Conservation (phyloP, 192 early-diverging fungal genomes). For the Chytriomyces sp. region DNA sequence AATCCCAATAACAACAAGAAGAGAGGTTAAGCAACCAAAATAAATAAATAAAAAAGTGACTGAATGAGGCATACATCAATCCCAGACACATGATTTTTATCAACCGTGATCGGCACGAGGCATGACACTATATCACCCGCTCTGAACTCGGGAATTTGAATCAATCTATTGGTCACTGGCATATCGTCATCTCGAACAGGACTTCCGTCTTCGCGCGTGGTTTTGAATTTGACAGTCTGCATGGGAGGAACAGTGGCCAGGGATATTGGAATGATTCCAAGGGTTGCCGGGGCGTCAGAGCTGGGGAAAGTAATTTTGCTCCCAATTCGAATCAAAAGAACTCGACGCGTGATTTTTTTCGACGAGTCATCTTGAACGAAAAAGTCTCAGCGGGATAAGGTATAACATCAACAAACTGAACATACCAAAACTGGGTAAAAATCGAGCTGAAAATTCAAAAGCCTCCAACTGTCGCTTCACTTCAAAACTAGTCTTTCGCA, state of each 20-base stretch:
- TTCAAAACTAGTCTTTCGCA: slow-evolving; percentile 4
- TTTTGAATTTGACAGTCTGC: neutral
- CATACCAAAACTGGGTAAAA: neutral
- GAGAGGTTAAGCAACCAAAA: neutral
- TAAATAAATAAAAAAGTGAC: neutral
- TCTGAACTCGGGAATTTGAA: neutral
- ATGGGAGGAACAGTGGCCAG: neutral
- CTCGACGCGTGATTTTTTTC: neutral
- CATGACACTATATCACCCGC: neutral
- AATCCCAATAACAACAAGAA: slow-evolving; percentile 6
- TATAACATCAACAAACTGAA: neutral
- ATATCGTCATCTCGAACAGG: neutral
- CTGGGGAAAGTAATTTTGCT: neutral
- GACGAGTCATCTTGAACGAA: neutral
- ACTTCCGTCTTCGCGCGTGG: neutral
- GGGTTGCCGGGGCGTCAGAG: neutral
- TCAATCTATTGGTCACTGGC: neutral
- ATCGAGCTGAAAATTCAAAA: neutral
- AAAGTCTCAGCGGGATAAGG: neutral
- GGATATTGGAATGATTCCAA: neutral
- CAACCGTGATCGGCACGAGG: neutral
- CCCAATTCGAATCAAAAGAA: neutral
- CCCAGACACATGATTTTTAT: neutral
- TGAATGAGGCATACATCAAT: neutral
- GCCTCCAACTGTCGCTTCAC: neutral